A percentile compares a stretch with the other conserved stretches of the same genome.
Evolutionary conservation across 805 yeast genomes (phyloP).

Genomic region (Yarrowia yakushimensis): DNA sequence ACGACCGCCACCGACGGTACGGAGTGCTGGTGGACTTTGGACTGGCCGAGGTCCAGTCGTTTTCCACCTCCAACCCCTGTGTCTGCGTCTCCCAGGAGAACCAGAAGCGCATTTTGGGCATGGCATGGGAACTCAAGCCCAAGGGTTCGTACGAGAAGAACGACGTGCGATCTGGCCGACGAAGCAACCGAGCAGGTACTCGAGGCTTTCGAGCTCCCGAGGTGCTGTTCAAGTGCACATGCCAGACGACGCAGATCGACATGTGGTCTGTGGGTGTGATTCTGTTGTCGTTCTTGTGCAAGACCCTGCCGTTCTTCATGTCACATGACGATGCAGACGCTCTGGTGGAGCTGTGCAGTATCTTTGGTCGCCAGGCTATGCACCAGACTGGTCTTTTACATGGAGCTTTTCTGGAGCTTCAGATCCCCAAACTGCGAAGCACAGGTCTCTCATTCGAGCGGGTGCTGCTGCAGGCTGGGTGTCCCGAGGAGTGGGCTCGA

Average conservation of each 20-base stretch:
- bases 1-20: constrained; percentile 58
- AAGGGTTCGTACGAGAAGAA: constrained; percentile 77
- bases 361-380: constrained; percentile 74
- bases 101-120: constrained; percentile 22
- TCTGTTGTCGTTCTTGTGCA: constrained; percentile 66
- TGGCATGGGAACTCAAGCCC: constrained; percentile 29
- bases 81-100: constrained; percentile 25
- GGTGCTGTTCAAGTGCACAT: constrained; percentile 78
- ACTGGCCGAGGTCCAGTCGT: constrained; percentile 63
- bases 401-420: constrained; percentile 80
- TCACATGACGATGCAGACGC: constrained; percentile 94
- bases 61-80: constrained; percentile 26
- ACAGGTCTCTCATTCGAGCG: constrained; percentile 42
- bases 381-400: constrained; percentile 76
- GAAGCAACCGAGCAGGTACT: constrained; percentile 97
- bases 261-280: constrained; percentile 93
- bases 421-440: constrained; percentile 50
- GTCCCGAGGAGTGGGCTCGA: constrained; percentile 14
- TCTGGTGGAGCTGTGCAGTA: constrained; percentile 70
- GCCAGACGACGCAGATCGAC: constrained; percentile 78
- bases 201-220: constrained; percentile 95
- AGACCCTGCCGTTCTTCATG: constrained; percentile 90
- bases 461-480: constrained; percentile 22
- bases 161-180: constrained; percentile 80
- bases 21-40: constrained; percentile 94